Conservation (phyloP, 2,329 filamentous ascomycete genomes). For the Cordyceps fumosorosea region DNA sequence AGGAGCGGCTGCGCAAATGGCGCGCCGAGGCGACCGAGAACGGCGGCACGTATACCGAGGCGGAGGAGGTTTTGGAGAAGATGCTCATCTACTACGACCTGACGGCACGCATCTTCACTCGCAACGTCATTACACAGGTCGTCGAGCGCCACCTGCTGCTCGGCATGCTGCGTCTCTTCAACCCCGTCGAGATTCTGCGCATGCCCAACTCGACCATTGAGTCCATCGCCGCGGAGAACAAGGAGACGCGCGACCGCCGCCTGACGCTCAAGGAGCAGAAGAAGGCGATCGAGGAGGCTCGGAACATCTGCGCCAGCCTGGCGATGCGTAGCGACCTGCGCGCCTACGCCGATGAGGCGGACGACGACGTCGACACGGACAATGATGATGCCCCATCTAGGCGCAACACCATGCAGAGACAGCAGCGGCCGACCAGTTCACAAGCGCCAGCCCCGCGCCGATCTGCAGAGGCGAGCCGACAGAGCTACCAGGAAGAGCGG, state of each 20-base stretch:
- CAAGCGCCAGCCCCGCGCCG: conserved; percentile 4
- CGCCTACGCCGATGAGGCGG: conserved; percentile 30
- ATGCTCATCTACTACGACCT: conserved; percentile 51
- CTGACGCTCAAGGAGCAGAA: conserved; percentile 35
- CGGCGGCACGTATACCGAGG: conserved; percentile 41
- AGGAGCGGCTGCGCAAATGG: conserved; percentile 43
- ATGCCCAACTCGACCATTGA: conserved; percentile 40
- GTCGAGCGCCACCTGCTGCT: conserved; percentile 45
- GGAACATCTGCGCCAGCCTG: conserved; percentile 36
- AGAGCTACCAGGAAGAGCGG: conserved; percentile 20
- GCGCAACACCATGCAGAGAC: conserved; percentile 11
- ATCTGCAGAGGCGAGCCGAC: conserved; percentile 17
- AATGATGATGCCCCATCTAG: conserved; percentile 22
- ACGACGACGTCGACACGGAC: conserved; percentile 25
- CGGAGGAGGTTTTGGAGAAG: conserved; percentile 48
- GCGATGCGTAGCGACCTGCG: conserved; percentile 47
- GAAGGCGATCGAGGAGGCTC: conserved; percentile 16
- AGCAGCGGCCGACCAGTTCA: conserved; percentile 11
- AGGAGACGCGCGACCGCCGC: conserved; percentile 44
- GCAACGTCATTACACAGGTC: conserved; percentile 47
- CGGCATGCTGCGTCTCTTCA: conserved; percentile 46
- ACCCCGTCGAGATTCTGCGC: conserved; percentile 43
- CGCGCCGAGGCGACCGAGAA: conserved; percentile 35
- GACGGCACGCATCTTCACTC: conserved; percentile 44
- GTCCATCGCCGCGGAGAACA: conserved; percentile 46